Base-by-base conservation (phyloP, 228 moss, liverwort and hornwort species). In the Sphagnum fallax region DNA sequence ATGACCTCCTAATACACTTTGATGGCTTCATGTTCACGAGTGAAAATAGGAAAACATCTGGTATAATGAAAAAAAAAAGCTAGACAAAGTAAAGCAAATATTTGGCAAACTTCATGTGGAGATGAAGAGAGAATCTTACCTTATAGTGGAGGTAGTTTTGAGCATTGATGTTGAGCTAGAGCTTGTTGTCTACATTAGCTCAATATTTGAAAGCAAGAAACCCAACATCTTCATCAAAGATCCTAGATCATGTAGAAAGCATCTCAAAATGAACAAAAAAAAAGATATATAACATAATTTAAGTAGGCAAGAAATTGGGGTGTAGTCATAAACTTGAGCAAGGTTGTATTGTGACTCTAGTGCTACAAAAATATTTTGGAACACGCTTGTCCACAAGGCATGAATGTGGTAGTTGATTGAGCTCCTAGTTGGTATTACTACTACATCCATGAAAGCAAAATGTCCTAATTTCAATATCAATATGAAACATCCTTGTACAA, bases 101-200 rank as follows among this genome's bases (percentile, higher is more conserved):
- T 32, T 2, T 32, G 2, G 32, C 32, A 32, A 32, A 32, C 32
- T 32, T 32, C 32, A 32, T 32, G 32, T 32, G 48, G 11, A 64
- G 49, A 69, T 66, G 50, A 4, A 6, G 51, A 18, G 16, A 7
- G 47, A 7, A 61, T 70, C 60, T 58, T 57, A 88, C 92, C 92
- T 93, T 93, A 82, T 90, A 93, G 75, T 93, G 92, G 66, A 93
- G 90, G 72, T 88, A 93, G 77, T 93, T 93, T 71, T 93, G 92
- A 72, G 92, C 92, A 76, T 90, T 90, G 53, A 93, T 90, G 63
- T 75, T 82, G 68, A 93, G 75, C 64, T 82, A 79, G 52, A 73
- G 72, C 16, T 80, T 70, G 51, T 81, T 86, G 51, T 78, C 75
- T 70, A 83, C 85, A 65, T 80, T 86, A 61, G 78, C 69, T 71